These are phyloP conservation scores for Diplodia corticola DNA, from an alignment of 2,329 filamentous ascomycete genomes.

Conservation along the genomic window DNA sequence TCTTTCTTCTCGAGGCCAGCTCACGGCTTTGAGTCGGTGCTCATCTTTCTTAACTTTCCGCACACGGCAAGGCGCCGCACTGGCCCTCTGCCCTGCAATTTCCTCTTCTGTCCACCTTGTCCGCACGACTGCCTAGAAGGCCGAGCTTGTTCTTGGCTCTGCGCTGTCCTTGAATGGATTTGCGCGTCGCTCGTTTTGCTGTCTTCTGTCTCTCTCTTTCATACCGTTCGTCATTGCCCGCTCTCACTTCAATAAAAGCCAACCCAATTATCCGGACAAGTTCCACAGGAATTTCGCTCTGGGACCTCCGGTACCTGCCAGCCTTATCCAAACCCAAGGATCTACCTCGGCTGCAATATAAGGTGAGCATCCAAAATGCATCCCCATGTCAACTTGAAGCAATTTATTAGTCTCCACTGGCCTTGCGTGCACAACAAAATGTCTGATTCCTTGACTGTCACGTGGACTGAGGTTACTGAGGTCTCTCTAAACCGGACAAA, in stretches of 20 bases:
- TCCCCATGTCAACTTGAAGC: not conserved
- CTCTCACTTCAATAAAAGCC: not conserved
- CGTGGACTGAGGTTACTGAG: not conserved
- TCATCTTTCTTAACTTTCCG: slow-evolving; percentile 10
- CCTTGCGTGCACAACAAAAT: no score
- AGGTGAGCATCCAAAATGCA: not conserved
- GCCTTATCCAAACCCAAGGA: not conserved
- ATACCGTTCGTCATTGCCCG: not conserved
- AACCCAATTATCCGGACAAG: not conserved
- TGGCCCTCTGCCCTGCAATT: slow-evolving; percentile 15
- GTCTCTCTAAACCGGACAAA: not conserved
- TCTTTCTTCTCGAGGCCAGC: not conserved
- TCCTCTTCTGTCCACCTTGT: slow-evolving; percentile 9
- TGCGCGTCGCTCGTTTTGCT: not conserved
- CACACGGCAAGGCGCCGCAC: slow-evolving; percentile 3
- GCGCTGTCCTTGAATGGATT: not conserved
- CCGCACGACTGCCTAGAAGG: not conserved
- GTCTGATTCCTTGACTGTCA: no score
- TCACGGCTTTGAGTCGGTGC: not conserved
- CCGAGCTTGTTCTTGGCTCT: not conserved
- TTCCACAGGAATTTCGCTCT: not conserved
- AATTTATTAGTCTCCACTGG: no score
- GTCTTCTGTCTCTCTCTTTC: not conserved
- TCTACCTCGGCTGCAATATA: not conserved
- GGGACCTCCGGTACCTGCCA: not conserved